Evolutionary conservation across 345 rosid species (phyloP), one percentile per base, ranked within the genome.

Genomic region (Salix brachista): DNA sequence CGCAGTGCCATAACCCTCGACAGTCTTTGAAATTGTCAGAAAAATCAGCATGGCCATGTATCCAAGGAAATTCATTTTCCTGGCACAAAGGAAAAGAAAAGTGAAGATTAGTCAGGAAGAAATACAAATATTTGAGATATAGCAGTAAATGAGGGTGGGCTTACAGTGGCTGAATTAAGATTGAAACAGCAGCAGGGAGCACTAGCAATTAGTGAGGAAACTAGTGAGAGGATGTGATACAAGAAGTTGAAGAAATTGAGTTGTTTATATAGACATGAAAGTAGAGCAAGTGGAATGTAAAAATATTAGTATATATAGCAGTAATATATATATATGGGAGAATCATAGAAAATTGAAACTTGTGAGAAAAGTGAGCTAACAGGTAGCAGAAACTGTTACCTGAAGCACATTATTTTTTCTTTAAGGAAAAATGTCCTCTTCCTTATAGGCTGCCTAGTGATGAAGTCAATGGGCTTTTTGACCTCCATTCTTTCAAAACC

Each of bases 221-320:
- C 17, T 8, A 23, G 13, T 4, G 39, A 7, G 42, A 61, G 58
- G 36, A 28, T 56, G 54, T 70, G 84, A 73, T 3, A 41, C 2
- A 54, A 70, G 65, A 67, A 73, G 78, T 71, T 62, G 17, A 42
- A 76, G 61, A 67, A 21, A 21, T 14, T 60, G 60, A 68, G 34
- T 13, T 73, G 82, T 14, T 77, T 86, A 82, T 74, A 86, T 79
- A 86, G 84, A 84, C 28, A 48, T 11, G 60, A 61, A 67, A 39
- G 76, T 19, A 28, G 0, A 10, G 23, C 14, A 39, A 56, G 72
- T 39, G 42, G 42, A 10, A 9, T 39, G 42, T 39, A 8, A 39
- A 39, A 39, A 39, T 39, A 39, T 39, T 39, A 39, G 42, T 9
- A 1, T 39, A 39, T 9, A 1, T 39, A 39, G 8, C 42, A 39